Conservation (phyloP, 2,329 filamentous ascomycete genomes). For the Neopestalotiopsis clavispora region DNA sequence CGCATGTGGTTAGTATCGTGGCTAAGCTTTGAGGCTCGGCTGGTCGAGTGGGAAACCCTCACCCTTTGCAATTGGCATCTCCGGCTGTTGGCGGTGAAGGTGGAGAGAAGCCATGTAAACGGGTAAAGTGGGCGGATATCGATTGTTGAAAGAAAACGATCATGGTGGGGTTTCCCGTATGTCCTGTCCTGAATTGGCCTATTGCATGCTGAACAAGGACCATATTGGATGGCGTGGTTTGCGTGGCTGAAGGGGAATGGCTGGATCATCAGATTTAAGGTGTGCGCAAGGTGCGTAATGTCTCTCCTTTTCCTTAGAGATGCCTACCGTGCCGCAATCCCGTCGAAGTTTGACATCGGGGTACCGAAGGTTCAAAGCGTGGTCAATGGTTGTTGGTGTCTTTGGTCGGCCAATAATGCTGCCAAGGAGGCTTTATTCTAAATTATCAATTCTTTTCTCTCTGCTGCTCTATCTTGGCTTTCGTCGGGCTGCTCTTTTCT, state of each 20-base stretch:
- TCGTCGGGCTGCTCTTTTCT: background rate
- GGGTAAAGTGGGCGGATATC: no score
- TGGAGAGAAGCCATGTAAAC: background rate
- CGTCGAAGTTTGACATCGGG: background rate
- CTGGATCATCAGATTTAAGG: background rate
- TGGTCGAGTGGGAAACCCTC: background rate
- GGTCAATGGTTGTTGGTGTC: background rate
- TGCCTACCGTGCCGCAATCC: background rate
- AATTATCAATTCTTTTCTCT: background rate
- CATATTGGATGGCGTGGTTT: no score
- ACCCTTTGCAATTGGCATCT: no score
- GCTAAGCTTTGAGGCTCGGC: slow-evolving; percentile 10
- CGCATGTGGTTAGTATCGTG: background rate
- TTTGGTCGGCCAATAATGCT: background rate
- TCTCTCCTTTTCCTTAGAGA: background rate
- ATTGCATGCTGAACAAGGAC: background rate
- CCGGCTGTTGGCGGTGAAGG: background rate
- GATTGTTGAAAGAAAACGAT: background rate
- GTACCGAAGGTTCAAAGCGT: background rate
- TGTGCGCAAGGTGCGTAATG: background rate
- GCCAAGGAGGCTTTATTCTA: background rate
- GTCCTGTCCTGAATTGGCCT: no score
- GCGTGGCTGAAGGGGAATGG: background rate
- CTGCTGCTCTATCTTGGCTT: background rate
- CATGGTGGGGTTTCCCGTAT: no score